Base-by-base conservation (phyloP, 495 filamentous ascomycete species). In the Aspergillus leporis region DNA sequence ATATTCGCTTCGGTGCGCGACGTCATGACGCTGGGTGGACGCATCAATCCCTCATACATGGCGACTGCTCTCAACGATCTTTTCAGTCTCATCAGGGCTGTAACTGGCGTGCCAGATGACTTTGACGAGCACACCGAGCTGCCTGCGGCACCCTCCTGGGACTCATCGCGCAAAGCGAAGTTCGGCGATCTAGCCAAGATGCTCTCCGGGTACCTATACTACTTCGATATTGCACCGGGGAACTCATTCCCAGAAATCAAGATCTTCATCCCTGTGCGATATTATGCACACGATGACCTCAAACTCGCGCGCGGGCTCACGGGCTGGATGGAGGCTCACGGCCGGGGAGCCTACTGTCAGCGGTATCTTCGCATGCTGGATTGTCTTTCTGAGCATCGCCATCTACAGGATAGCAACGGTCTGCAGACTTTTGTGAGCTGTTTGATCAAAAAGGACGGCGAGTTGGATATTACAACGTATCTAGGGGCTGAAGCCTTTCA, bases 201-300 rank as follows among this genome's bases (percentile, higher is more conserved):
- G n/a, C 51, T 53, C 9, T 36, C 30, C 1, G 51, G 51, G 22
- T 56, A 56, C n/a, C 41, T 56, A 4, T 56, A 56, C 54, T 48
- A 48, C 28, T 56, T 56, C 9, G 54, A 73, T n/a, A 63, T 75
- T 40, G 62, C 52, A 21, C 58, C 68, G 18, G 60, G 58, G 6
- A 55, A 46, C 25, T 13, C 51, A n/a, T 14, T 61, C 5, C 72
- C 72, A 2, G 66, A 62, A 31, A 57, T 66, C 14, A 75, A 77
- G 50, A 45, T 73, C 25, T 78, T 77, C 56, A 51, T 74, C 9
- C 68, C 71, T 0, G 66, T 66, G 0, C 61, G 65, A 12, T 69
- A 73, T 59, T 77, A 76, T 51, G 61, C 63, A 13, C 41, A 16
- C 14, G 60, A 61, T 46, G 69, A 72, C 40, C 58, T 53, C 14